These are phyloP conservation scores for Backusella circina DNA, from an alignment of 192 early-diverging fungal species.

Conservation along the genomic window DNA sequence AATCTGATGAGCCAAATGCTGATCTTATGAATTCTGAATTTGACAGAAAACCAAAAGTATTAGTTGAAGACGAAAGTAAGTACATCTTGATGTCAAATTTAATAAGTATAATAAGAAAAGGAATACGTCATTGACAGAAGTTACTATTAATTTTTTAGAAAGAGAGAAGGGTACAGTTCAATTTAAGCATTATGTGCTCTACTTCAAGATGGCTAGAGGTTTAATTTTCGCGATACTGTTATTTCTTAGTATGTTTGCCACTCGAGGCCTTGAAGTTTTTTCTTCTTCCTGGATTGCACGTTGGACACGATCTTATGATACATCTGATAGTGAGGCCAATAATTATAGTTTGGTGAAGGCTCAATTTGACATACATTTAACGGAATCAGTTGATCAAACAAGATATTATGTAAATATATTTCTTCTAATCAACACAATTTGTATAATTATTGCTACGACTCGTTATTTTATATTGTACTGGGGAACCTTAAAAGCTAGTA, in stretches of 20 bases:
- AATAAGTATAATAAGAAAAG: neutral
- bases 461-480: conserved; percentile 27
- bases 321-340: neutral
- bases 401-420: conserved; percentile 55
- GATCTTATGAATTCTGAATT: neutral
- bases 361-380: conserved; percentile 11
- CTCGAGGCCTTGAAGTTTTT: conserved; percentile 41
- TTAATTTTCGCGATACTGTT: conserved; percentile 55
- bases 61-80: conserved; percentile 45
- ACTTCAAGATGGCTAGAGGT: conserved; percentile 62
- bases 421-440: conserved; percentile 38
- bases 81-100: neutral
- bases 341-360: neutral
- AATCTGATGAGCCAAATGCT: neutral
- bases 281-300: conserved; percentile 62
- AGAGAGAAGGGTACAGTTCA: conserved; percentile 77
- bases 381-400: neutral
- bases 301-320: conserved; percentile 43
- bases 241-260: conserved; percentile 31
- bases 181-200: conserved; percentile 68
- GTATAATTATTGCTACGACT: conserved; percentile 21
- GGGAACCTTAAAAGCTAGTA: conserved; percentile 52
- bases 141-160: conserved; percentile 13
- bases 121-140: neutral
- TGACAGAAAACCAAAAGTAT: conserved; percentile 32